Evolutionary conservation across 805 yeast genomes (phyloP).

Genomic region (Suhomyces sp.): DNA sequence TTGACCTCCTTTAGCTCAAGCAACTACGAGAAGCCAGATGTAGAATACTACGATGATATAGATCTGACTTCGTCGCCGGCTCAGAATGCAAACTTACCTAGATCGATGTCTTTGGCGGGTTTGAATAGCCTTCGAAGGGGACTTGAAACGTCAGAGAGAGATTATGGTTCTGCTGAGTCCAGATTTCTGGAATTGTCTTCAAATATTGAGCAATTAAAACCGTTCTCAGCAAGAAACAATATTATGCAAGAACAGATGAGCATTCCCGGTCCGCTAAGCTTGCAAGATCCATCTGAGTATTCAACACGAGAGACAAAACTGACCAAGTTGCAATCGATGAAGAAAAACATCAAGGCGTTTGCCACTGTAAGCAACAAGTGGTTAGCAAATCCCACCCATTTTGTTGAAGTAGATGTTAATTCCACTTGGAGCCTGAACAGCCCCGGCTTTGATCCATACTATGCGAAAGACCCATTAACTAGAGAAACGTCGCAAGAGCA

Average conservation of each 20-base stretch:
- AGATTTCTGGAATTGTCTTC: slow-evolving; percentile 16
- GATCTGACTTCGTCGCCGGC: background rate
- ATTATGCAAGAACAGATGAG: background rate
- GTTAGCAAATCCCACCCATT: slow-evolving; percentile 64
- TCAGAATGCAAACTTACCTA: slow-evolving; percentile 23
- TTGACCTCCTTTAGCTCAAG: background rate
- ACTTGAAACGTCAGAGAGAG: slow-evolving; percentile 27
- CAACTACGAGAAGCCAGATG: slow-evolving; percentile 5
- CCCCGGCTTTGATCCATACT: slow-evolving; percentile 49
- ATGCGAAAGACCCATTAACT: slow-evolving; percentile 43
- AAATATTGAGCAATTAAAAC: background rate
- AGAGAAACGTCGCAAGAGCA: slow-evolving; percentile 50
- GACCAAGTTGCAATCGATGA: slow-evolving; percentile 16
- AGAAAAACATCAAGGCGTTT: slow-evolving; percentile 29
- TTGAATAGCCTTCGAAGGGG: slow-evolving; percentile 33
- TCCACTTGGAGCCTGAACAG: too few species aligned
- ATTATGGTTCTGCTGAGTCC: slow-evolving; percentile 23
- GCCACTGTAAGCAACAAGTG: slow-evolving; percentile 42
- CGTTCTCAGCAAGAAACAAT: background rate
- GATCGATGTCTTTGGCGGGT: slow-evolving; percentile 30
- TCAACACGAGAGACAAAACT: slow-evolving; percentile 9
- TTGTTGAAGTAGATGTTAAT: slow-evolving; percentile 23
- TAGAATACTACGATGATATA: slow-evolving; percentile 5
- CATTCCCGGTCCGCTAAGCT: slow-evolving; percentile 19
- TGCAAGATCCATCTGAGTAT: slow-evolving; percentile 27